Percentiles rank a stretch among this genome's conserved stretches.
Conservation (phyloP, 2,329 filamentous ascomycete species). For the Fonsecaea nubica region DNA sequence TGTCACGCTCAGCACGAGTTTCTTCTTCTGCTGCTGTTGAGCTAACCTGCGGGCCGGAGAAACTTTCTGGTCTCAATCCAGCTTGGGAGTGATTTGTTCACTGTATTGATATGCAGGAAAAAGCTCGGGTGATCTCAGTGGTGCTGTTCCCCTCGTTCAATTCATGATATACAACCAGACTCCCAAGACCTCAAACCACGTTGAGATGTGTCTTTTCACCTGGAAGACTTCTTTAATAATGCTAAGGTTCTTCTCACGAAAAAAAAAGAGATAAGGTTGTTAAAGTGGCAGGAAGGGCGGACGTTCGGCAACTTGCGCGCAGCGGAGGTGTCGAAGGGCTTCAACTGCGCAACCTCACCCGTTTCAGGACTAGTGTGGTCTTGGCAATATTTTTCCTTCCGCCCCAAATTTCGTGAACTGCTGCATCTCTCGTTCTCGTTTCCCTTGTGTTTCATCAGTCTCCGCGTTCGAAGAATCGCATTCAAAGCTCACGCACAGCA, state of each 20-base stretch:
- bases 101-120: background rate
- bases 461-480: constrained; percentile 99
- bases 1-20: background rate
- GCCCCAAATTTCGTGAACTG: constrained; percentile 1
- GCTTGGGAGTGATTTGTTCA: background rate
- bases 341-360: background rate
- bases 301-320: constrained; percentile 21
- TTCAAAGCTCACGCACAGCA: constrained; percentile 98
- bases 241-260: background rate
- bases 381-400: constrained; percentile 1
- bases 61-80: background rate
- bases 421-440: background rate
- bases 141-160: background rate
- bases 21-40: background rate
- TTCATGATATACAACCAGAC: background rate
- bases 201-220: background rate
- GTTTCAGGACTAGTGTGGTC: background rate
- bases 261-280: background rate
- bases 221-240: background rate
- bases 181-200: background rate
- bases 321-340: background rate
- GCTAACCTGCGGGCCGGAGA: background rate
- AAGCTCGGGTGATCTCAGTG: background rate
- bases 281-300: constrained; percentile 3
- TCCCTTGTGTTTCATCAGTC: constrained; percentile 42